Evolutionary conservation across 129 eudicot species (phyloP).

Genomic region (Flaveria ramosissima): DNA sequence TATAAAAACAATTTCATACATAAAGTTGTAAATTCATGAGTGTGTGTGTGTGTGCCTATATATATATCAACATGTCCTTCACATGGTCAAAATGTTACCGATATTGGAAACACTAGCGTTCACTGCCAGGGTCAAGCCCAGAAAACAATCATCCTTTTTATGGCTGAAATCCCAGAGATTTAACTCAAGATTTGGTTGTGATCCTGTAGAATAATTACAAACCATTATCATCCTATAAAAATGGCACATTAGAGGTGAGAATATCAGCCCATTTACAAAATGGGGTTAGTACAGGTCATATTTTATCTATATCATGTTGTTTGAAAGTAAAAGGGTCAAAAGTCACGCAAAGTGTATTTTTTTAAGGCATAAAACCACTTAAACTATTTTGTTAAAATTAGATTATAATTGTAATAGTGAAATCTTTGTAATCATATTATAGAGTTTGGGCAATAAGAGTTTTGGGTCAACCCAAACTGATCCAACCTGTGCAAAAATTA

Average conservation of each 20-base stretch:
- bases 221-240: conserved; percentile 2
- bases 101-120: conserved; percentile 63
- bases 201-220: conserved; percentile 42
- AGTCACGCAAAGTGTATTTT: not conserved
- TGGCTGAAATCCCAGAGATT: conserved; percentile 80
- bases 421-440: not conserved
- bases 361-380: not conserved
- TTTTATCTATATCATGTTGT: not conserved
- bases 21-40: not conserved
- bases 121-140: conserved; percentile 90
- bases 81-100: conserved; percentile 46
- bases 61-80: conserved; percentile 19
- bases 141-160: conserved; percentile 67
- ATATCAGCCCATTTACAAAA: not conserved
- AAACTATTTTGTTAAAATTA: not conserved
- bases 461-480: not conserved
- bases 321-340: not conserved
- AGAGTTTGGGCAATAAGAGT: not conserved
- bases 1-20: not conserved
- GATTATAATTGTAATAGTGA: not conserved
- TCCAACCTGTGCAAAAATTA: not conserved
- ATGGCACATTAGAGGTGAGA: conserved; percentile 4
- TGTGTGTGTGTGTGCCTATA: not conserved
- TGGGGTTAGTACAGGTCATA: not conserved
- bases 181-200: conserved; percentile 87